Conservation (phyloP, 768 basidiomycete genomes). For the Xanthoconium stramineum region DNA sequence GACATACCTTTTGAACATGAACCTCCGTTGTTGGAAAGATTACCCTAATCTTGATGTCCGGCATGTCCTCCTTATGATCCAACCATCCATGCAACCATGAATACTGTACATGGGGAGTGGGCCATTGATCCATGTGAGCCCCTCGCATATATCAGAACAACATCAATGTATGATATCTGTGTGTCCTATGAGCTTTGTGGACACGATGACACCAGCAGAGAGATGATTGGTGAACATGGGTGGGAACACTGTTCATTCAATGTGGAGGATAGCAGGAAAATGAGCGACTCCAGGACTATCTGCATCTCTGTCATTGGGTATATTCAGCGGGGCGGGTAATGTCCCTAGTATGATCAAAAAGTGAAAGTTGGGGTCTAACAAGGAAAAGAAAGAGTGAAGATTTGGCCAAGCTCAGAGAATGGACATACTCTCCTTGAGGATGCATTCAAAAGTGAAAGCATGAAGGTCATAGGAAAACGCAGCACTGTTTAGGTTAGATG, state of each 20-base stretch:
- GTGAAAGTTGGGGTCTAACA: conserved; percentile 56
- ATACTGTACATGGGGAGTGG: conserved; percentile 57
- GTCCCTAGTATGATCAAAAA: conserved; percentile 67
- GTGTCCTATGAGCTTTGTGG: conserved; percentile 47
- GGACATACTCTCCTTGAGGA: conserved; percentile 49
- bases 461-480: conserved; percentile 32
- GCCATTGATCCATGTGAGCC: too few species aligned
- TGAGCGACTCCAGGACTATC: conserved; percentile 5
- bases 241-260: conserved; percentile 75
- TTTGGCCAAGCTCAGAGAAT: not conserved
- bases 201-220: conserved; percentile 39
- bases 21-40: conserved; percentile 88
- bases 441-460: conserved; percentile 45
- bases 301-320: not conserved
- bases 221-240: conserved; percentile 33
- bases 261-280: conserved; percentile 63
- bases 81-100: conserved; percentile 78
- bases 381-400: not conserved
- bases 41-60: conserved; percentile 81
- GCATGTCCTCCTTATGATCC: conserved; percentile 29
- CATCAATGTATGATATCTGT: conserved; percentile 62
- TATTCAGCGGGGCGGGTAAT: conserved; percentile 34
- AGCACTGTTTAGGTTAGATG: not conserved
- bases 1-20: conserved; percentile 67
- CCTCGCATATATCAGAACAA: too few species aligned